Evolutionary conservation across 768 basidiomycete species (phyloP).

Genomic region (Psilocybe azurescens): DNA sequence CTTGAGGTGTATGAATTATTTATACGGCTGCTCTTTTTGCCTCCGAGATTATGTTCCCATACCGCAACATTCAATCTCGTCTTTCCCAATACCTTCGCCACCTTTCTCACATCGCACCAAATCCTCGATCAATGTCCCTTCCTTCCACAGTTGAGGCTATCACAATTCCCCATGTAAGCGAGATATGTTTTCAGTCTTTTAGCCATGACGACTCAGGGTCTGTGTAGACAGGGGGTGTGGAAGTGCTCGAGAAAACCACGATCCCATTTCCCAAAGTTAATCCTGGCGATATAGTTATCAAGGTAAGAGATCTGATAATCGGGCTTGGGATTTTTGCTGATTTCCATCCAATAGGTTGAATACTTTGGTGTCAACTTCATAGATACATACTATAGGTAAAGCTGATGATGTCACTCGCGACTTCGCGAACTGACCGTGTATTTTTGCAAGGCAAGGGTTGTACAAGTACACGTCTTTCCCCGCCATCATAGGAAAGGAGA

Average conservation of each 20-base stretch:
- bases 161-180: conserved; percentile 59
- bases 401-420: conserved; percentile 10
- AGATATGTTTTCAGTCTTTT: background rate
- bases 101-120: conserved; percentile 27
- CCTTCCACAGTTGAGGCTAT: conserved; percentile 74
- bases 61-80: conserved; percentile 13
- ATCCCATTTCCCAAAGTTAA: conserved; percentile 71
- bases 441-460: conserved; percentile 54
- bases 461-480: conserved; percentile 67
- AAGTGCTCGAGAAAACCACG: conserved; percentile 72
- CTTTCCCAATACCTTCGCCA: conserved; percentile 29
- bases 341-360: conserved; percentile 51
- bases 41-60: conserved; percentile 15
- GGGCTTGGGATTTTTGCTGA: background rate
- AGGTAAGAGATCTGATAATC: conserved; percentile 27
- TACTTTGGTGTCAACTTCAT: conserved; percentile 89
- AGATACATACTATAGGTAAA: conserved; percentile 80
- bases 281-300: conserved; percentile 63
- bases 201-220: background rate
- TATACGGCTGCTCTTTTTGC: conserved; percentile 8
- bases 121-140: conserved; percentile 46
- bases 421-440: background rate
- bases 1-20: conserved; percentile 2
- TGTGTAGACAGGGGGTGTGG: conserved; percentile 67
- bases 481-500: conserved; percentile 77